Conservation (phyloP, 2,329 filamentous ascomycete genomes). For the Microsporum ferrugineum region DNA sequence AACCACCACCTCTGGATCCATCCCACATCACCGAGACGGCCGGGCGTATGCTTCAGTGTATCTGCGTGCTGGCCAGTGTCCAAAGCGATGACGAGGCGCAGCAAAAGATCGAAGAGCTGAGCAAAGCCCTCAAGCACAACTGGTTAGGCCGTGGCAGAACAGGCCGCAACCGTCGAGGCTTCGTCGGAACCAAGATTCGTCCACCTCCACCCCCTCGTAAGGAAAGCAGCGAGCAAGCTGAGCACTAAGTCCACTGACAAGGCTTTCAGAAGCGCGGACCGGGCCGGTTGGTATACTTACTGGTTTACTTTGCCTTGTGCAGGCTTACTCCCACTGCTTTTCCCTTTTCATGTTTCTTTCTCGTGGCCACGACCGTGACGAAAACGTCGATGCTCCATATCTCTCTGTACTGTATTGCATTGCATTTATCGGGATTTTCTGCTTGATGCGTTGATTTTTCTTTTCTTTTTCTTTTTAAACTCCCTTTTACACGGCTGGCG, state of each 20-base stretch:
- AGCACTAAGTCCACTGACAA: background rate
- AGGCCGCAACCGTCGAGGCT: constrained; percentile 76
- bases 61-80: constrained; percentile 75
- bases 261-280: background rate
- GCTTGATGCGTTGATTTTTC: background rate
- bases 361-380: background rate
- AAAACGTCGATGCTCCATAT: background rate
- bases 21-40: constrained; percentile 82
- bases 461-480: background rate
- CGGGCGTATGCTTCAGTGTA: constrained; percentile 88
- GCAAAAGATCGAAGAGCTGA: constrained; percentile 69
- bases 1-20: constrained; percentile 24
- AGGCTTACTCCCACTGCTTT: background rate
- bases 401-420: background rate
- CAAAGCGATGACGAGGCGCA: constrained; percentile 62
- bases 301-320: background rate
- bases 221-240: background rate
- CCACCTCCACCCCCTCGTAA: constrained; percentile 6
- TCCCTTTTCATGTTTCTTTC: background rate
- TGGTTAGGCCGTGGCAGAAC: constrained; percentile 88
- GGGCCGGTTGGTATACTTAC: background rate
- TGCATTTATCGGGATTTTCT: background rate
- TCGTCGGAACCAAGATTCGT: constrained; percentile 58
- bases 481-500: background rate
- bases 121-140: constrained; percentile 83